A percentile compares a stretch with the other conserved stretches of the same genome.
These are phyloP conservation scores for Fusarium caatingaense DNA, from an alignment of 2,329 filamentous ascomycete species.

Conservation along the genomic window DNA sequence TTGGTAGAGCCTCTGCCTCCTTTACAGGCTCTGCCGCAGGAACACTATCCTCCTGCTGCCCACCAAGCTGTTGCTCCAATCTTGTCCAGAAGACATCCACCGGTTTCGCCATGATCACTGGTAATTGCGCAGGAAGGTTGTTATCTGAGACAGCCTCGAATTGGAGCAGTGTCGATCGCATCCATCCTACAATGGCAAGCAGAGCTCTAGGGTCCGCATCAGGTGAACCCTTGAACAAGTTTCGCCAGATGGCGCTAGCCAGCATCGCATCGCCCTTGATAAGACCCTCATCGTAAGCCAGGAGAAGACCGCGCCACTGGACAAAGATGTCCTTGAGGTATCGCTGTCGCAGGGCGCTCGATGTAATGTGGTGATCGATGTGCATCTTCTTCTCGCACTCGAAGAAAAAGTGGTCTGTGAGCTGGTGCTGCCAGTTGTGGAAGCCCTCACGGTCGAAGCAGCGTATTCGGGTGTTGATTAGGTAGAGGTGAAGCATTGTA, in stretches of 20 bases:
- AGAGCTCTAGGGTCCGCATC: constrained; percentile 63
- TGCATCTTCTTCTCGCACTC: constrained; percentile 87
- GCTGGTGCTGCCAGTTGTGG: constrained; percentile 84
- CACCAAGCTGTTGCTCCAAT: constrained; percentile 55
- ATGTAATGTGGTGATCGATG: constrained; percentile 77
- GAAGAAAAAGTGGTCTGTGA: constrained; percentile 96
- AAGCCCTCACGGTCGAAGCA: constrained; percentile 77
- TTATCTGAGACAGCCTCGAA: constrained; percentile 64
- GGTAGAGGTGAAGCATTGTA: constrained; percentile 95
- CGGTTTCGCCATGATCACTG: constrained; percentile 51
- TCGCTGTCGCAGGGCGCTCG: constrained; percentile 68
- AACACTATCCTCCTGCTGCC: constrained; percentile 44
- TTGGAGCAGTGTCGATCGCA: constrained; percentile 60
- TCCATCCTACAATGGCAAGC: constrained; percentile 67
- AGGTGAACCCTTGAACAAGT: constrained; percentile 81
- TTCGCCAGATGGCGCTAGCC: constrained; percentile 89
- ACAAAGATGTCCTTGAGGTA: constrained; percentile 90
- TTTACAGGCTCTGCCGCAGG: constrained; percentile 34
- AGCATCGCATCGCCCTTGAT: constrained; percentile 81
- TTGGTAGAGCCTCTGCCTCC: constrained; percentile 19
- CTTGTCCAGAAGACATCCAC: constrained; percentile 59
- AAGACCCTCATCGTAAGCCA: constrained; percentile 86
- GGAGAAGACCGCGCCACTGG: constrained; percentile 88
- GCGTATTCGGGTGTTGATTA: constrained; percentile 85
- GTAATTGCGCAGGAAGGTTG: constrained; percentile 48